Evolutionary conservation across 768 basidiomycete species (phyloP).

Genomic region (Suillus americanus): DNA sequence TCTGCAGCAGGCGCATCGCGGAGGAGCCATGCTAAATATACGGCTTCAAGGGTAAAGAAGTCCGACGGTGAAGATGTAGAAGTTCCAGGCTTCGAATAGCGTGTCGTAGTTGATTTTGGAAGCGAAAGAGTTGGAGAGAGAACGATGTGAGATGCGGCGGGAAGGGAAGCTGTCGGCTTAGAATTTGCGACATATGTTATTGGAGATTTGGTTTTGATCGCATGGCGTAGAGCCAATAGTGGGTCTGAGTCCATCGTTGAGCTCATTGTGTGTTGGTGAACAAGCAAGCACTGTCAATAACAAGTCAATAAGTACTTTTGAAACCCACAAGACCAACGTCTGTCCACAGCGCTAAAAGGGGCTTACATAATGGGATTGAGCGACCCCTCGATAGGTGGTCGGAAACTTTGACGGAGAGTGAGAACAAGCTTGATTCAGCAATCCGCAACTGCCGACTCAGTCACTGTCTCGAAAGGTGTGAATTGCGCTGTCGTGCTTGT

Average conservation of each 20-base stretch:
- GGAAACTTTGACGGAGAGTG: neutral
- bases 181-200: slow-evolving; percentile 45
- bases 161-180: slow-evolving; percentile 46
- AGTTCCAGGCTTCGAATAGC: slow-evolving; percentile 68
- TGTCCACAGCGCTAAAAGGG: neutral
- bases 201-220: slow-evolving; percentile 53
- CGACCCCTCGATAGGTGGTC: neutral
- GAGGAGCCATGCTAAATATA: slow-evolving; percentile 83
- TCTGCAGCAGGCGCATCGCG: slow-evolving; percentile 75
- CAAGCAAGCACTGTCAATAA: neutral
- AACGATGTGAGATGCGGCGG: slow-evolving; percentile 63
- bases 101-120: slow-evolving; percentile 75
- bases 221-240: slow-evolving; percentile 56
- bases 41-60: slow-evolving; percentile 76
- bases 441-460: neutral
- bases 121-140: slow-evolving; percentile 52
- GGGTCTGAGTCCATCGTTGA: slow-evolving; percentile 39
- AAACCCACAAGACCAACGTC: neutral
- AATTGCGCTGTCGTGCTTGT: neutral
- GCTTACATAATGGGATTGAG: neutral
- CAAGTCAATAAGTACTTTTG: neutral
- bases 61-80: slow-evolving; percentile 38
- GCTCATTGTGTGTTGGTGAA: slow-evolving; percentile 2
- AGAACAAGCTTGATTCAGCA: neutral
- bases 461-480: neutral